A percentile compares a stretch with the other conserved stretches of the same genome.
Evolutionary conservation across 176 grass and related monocot species (phyloP).

Genomic region (Cenchrus purpureus): DNA sequence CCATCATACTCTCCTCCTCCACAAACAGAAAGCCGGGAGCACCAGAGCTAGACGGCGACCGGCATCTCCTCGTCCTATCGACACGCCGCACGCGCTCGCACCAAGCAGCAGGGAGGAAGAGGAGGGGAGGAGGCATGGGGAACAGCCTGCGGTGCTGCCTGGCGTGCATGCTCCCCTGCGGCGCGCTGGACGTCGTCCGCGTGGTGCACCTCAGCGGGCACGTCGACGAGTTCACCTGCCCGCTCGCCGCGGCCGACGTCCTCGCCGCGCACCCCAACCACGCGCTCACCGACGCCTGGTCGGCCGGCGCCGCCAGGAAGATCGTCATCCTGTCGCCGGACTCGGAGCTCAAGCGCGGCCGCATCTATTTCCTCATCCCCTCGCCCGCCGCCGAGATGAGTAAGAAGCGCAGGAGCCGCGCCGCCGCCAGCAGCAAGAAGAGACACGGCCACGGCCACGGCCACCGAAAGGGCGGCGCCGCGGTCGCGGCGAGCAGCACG

Average conservation of each 20-base stretch:
- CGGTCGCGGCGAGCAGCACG: conserved; percentile 15
- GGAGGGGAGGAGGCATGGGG: conserved; percentile 51
- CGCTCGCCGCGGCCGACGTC: conserved; percentile 68
- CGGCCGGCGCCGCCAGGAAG: conserved; percentile 49
- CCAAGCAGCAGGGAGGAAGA: background rate
- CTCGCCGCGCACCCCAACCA: conserved; percentile 87
- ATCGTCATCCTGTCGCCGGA: conserved; percentile 75
- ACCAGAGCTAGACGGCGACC: background rate
- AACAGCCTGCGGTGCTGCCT: conserved; percentile 95
- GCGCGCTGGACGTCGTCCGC: conserved; percentile 87
- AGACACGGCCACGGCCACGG: conserved; percentile 29
- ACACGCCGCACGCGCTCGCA: background rate
- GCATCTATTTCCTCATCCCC: conserved; percentile 91
- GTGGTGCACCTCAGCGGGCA: conserved; percentile 89
- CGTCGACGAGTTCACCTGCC: conserved; percentile 78
- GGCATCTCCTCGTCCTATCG: background rate
- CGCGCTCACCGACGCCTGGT: conserved; percentile 72
- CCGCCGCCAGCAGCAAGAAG: conserved; percentile 21
- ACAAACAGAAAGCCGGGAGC: background rate
- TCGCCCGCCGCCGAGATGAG: conserved; percentile 52
- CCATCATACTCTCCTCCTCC: background rate
- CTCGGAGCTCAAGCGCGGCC: conserved; percentile 77
- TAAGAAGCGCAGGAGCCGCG: conserved; percentile 34
- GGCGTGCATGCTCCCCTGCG: conserved; percentile 93
- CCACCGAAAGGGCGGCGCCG: conserved; percentile 22